These are phyloP conservation scores for Themeda triandra DNA, from an alignment of 176 grass and related monocot species.

Conservation along the genomic window DNA sequence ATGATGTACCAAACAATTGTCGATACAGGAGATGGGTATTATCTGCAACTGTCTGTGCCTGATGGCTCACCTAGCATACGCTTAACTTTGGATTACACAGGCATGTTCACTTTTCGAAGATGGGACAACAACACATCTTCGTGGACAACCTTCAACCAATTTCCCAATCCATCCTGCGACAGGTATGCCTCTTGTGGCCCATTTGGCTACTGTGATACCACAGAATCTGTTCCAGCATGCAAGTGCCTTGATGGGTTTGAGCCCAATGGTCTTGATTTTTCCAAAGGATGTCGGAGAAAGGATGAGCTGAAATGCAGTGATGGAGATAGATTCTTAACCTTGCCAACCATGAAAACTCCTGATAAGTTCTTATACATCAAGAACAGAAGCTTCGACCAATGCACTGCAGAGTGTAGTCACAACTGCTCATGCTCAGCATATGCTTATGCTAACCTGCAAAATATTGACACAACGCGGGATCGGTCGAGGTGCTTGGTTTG, in stretches of 20 bases:
- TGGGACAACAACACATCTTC: conserved; percentile 5
- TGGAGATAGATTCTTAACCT: background rate
- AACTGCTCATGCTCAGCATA: conserved; percentile 55
- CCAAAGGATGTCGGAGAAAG: conserved; percentile 42
- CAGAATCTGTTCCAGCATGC: conserved; percentile 17
- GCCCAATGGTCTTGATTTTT: conserved; percentile 15
- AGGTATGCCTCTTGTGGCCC: conserved; percentile 32
- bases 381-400: conserved; percentile 1
- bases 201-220: conserved; percentile 41
- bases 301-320: background rate
- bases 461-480: background rate
- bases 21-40: background rate
- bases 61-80: conserved; percentile 17
- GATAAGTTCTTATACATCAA: background rate
- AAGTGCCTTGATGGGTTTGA: conserved; percentile 50
- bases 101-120: background rate
- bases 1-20: background rate
- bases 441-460: conserved; percentile 25
- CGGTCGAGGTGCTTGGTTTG: conserved; percentile 58
- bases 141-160: background rate
- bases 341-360: background rate
- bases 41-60: background rate
- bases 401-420: conserved; percentile 26
- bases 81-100: conserved; percentile 30
- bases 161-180: conserved; percentile 8